Base-by-base conservation (phyloP, 116 monocot genomes). In the Papilionanthe hybrid region DNA sequence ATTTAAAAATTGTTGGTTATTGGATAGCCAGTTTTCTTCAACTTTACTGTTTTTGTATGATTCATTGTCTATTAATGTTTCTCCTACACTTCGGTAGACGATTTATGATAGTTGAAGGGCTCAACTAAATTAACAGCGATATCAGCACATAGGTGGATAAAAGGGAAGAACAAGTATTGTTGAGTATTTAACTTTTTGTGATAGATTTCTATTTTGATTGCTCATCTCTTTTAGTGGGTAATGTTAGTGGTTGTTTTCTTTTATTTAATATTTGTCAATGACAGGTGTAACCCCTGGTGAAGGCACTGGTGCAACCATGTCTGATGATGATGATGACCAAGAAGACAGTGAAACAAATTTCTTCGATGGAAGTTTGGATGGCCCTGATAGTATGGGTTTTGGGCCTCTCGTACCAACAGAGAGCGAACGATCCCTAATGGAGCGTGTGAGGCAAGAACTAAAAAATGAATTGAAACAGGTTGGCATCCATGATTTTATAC, bases 221-320 rank as follows among this genome's bases (percentile, higher is more conserved):
- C 4, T 53, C 53, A 15, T 53, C 53, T 53, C 53, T 53, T 53
- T 53, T 53, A 53, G 50, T 49, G 12, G 50, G 50, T 12, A 49
- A 49, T 49, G 2, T 49, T 68, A 30, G 15, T 37, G 18, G 32
- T 13, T 3, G 13, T 37, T 69, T 69, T 32, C 12, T 37, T 69
- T 18, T 12, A 22, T 1, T 73, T 73, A 42, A 43, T 22, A 73
- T 44, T 7, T n/a, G 7, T 43, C 44, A 73, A 30, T 56, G 1
- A n/a, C 58, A 86, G 86, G 86, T 76, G 82, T 75, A 42, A 76
- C 82, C 65, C 86, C 86, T 60, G 86, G 82, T 42, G 86, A 82
- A 77, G 82, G 86, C 4, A 82, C 86, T 30, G 86, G 86, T n/a
- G 86, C 86, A 47, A 86, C 86, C 5, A 86, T 86, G 86, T 86